These are phyloP conservation scores for Trichoderma atroviride DNA, from an alignment of 2,329 filamentous ascomycete species.

Conservation along the genomic window DNA sequence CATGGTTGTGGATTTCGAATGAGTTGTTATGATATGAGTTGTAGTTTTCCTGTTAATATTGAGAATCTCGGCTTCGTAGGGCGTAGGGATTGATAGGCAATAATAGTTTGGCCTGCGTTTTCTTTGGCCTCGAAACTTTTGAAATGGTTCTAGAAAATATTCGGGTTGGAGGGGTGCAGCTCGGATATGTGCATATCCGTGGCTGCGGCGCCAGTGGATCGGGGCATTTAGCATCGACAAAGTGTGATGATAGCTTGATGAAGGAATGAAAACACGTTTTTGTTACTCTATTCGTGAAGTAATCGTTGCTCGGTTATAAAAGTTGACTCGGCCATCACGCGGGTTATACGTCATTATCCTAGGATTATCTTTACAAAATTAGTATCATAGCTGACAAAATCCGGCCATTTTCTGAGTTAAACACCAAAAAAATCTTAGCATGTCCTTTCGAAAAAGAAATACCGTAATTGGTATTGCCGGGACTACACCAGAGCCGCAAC, in stretches of 20 bases:
- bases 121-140: neutral
- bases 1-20: conserved; percentile 29
- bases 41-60: neutral
- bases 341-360: neutral
- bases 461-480: conserved; percentile 49
- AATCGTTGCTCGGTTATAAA: neutral
- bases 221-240: conserved; percentile 3
- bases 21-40: neutral
- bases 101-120: neutral
- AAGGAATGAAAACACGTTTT: neutral
- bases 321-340: neutral
- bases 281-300: neutral
- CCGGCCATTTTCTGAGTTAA: neutral
- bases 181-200: conserved; percentile 5
- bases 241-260: neutral
- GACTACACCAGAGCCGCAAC: conserved; percentile 31
- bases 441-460: conserved; percentile 63
- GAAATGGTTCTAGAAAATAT: conserved; percentile 14
- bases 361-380: too few species aligned
- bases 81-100: neutral
- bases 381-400: neutral
- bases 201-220: neutral
- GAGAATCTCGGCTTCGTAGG: neutral
- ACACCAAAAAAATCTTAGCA: conserved; percentile 33
- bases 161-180: conserved; percentile 5